Conservation (phyloP, 2,329 filamentous ascomycete genomes). For the Thermomyces lanuginosus region DNA sequence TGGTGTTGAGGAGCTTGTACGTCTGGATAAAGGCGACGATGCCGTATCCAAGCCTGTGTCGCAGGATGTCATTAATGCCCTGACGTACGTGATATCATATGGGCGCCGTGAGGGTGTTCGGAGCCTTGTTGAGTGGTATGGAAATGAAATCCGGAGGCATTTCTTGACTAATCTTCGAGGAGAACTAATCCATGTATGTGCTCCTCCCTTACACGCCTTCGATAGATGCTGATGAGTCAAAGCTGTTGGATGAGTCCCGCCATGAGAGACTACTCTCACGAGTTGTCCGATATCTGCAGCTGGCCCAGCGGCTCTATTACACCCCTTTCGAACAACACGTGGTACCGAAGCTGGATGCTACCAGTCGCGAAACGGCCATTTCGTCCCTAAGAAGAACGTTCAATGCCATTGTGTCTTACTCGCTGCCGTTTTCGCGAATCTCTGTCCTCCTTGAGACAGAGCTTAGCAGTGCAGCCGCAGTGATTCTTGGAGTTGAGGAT, state of each 20-base stretch:
- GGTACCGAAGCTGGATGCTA: conserved; percentile 12
- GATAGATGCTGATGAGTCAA: conserved; percentile 3
- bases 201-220: background rate
- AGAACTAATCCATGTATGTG: conserved; percentile 18
- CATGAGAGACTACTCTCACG: conserved; percentile 14
- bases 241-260: conserved; percentile 14
- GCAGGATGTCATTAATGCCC: conserved; percentile 16
- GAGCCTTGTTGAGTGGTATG: conserved; percentile 26
- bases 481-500: conserved; percentile 26
- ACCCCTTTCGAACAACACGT: conserved; percentile 20
- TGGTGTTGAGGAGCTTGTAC: conserved; percentile 14
- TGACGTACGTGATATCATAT: conserved; percentile 17
- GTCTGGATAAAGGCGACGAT: conserved; percentile 12
- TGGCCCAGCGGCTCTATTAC: conserved; percentile 23
- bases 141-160: conserved; percentile 27
- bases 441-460: conserved; percentile 30
- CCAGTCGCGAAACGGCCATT: conserved; percentile 16
- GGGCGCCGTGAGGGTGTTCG: conserved; percentile 8
- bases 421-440: conserved; percentile 26
- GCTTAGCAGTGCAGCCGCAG: conserved; percentile 28
- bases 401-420: conserved; percentile 33
- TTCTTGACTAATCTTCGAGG: conserved; percentile 24
- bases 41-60: conserved; percentile 15
- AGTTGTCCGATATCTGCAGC: conserved; percentile 20
- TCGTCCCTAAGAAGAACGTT: conserved; percentile 27